These are phyloP conservation scores for Trichophyton mentagrophytes DNA, from an alignment of 2,329 filamentous ascomycete species.

Conservation along the genomic window DNA sequence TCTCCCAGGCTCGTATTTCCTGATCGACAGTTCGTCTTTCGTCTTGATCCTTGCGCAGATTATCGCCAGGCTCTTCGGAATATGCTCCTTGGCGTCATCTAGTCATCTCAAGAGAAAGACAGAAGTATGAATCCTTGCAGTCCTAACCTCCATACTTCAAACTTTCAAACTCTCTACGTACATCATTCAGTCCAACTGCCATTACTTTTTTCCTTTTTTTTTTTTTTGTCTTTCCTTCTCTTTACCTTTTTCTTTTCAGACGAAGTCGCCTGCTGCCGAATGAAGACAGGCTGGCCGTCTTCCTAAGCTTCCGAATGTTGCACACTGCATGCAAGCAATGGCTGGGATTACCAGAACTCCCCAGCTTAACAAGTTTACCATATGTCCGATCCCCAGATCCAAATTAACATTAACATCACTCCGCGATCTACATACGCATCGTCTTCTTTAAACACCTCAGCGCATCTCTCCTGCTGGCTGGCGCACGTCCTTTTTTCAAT, in stretches of 20 bases:
- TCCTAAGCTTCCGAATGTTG: constrained; percentile 2
- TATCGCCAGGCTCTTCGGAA: constrained; percentile 1
- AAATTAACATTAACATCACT: neutral
- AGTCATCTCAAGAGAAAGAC: neutral
- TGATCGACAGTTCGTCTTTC: neutral
- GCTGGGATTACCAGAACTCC: neutral
- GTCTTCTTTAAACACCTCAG: neutral
- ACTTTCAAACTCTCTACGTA: neutral
- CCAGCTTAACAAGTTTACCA: neutral
- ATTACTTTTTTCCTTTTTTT: too few species aligned
- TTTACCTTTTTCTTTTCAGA: neutral
- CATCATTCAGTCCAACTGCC: neutral
- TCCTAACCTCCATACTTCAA: neutral
- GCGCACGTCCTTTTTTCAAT: neutral
- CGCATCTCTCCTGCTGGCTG: neutral
- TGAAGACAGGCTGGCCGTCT: neutral
- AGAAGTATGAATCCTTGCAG: neutral
- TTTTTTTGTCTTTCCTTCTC: too few species aligned
- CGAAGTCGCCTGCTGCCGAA: neutral
- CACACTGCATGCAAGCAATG: neutral
- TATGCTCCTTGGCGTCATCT: neutral
- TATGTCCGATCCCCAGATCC: too few species aligned
- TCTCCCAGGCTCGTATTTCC: neutral
- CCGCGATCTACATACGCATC: neutral
- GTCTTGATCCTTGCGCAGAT: constrained; percentile 1